Evolutionary conservation across 108 stramenopile genomes (phyloP), one percentile per base, ranked within the genome.

Genomic region (Discostella pseudostelligera): DNA sequence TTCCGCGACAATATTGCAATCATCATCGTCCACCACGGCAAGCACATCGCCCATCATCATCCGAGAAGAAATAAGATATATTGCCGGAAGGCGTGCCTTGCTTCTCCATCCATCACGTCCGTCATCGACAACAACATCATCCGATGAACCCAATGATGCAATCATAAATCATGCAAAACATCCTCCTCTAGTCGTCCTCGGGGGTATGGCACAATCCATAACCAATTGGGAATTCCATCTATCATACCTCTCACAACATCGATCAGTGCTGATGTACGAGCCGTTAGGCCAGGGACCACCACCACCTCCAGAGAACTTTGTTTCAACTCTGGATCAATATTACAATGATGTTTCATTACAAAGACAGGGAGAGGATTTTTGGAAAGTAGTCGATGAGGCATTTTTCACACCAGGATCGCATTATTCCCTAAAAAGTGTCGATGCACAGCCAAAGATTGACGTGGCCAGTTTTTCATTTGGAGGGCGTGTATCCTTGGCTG

Each of bases 391-490:
- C 42, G 59, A 73, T 4, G 63, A 71, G 16, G 66, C 80, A 29
- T 65, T 71, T 42, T 69, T 47, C 39, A 28, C 32, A 48, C 43
- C 61, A n/a, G 66, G 64, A 56, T 64, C 70, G 21, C 49, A 21
- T 56, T 28, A 22, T 37, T 13, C 8, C 11, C 2, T 6, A 48
- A 56, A n/a, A 19, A 22, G 37, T 10, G 21, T 17, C 0, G 32
- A 48, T 22, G 21, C 48, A 13, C 11, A 50, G 20, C 25, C 16
- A 24, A 42, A 32, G 39, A 74, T 84, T 0, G 83, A 87, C 59
- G 57, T 87, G 9, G 82, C 71, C 9, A 84, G 84, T 35, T 87
- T 85, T 72, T 83, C 82, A 4, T 71, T 84, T 61, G 87, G 86
- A 48, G 87, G 80, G 13, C 65, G 87, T 58, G 69, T 87, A 13